Conservation (phyloP, 2,329 filamentous ascomycete species). For the Hypoxylon sp. region DNA sequence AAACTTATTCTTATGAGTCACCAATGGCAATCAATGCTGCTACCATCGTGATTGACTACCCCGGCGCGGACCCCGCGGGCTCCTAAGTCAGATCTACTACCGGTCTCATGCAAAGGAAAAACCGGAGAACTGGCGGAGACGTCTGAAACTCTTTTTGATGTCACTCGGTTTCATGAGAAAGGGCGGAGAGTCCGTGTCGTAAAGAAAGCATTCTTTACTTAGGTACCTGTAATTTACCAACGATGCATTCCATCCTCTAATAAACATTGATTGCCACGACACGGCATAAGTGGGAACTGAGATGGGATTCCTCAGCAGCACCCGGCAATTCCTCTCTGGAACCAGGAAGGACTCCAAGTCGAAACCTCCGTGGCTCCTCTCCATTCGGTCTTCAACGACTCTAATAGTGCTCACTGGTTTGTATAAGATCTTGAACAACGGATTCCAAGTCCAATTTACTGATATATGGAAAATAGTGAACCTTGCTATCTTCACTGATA, state of each 20-base stretch:
- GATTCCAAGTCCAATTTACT: slow-evolving; percentile 7
- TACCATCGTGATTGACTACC: slow-evolving; percentile 13
- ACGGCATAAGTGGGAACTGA: not conserved
- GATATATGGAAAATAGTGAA: slow-evolving; percentile 43
- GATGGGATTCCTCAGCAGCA: slow-evolving; percentile 40
- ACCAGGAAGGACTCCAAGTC: slow-evolving; percentile 43
- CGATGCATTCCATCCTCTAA: not conserved
- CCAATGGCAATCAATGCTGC: slow-evolving; percentile 5
- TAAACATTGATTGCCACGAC: not conserved
- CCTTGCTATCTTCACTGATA: slow-evolving; percentile 62
- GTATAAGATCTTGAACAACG: slow-evolving; percentile 19
- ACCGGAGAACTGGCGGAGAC: slow-evolving; percentile 7
- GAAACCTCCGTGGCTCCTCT: slow-evolving; percentile 54
- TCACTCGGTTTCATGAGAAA: not conserved
- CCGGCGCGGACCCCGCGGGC: slow-evolving; percentile 28
- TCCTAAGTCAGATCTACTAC: slow-evolving; percentile 20
- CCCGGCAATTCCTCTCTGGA: slow-evolving; percentile 51
- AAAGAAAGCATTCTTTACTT: not conserved
- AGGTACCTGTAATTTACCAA: not conserved
- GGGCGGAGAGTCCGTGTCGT: not conserved
- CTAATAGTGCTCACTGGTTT: slow-evolving; percentile 56
- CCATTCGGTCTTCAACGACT: slow-evolving; percentile 56
- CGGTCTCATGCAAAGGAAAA: not conserved
- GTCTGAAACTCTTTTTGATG: slow-evolving; percentile 13
- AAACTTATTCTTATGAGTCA: not conserved